Evolutionary conservation across 345 rosid species (phyloP).

Genomic region (Arabis hirsuta): DNA sequence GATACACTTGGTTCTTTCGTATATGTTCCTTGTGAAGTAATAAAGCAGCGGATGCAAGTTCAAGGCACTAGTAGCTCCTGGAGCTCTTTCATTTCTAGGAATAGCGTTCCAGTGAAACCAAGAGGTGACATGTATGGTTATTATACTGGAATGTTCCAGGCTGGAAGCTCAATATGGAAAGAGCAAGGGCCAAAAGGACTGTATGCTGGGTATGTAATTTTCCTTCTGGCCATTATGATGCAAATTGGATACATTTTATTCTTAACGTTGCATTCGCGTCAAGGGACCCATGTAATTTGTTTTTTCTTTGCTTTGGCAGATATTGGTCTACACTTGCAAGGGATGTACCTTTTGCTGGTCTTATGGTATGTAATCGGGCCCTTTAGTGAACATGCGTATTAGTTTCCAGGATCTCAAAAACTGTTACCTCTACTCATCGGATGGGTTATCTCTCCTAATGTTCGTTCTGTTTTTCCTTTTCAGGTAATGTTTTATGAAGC

Average conservation of each 20-base stretch:
- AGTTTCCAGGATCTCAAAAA: background rate
- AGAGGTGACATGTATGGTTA: constrained; percentile 69
- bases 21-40: constrained; percentile 96
- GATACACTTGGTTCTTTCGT: constrained; percentile 92
- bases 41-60: constrained; percentile 98
- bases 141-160: constrained; percentile 86
- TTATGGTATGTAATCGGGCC: constrained; percentile 60
- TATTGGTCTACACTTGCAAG: constrained; percentile 92
- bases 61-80: constrained; percentile 86
- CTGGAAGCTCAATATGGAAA: constrained; percentile 82
- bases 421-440: constrained; percentile 1
- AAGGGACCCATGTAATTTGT: background rate
- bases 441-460: constrained; percentile 22
- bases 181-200: constrained; percentile 87
- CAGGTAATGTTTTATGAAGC: constrained; percentile 92
- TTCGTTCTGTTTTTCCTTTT: constrained; percentile 26
- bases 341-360: constrained; percentile 97
- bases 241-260: constrained; percentile 1
- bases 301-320: constrained; percentile 50
- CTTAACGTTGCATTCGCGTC: background rate
- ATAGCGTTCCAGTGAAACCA: constrained; percentile 49
- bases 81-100: constrained; percentile 58
- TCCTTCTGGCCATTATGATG: constrained; percentile 18
- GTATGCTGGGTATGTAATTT: constrained; percentile 74
- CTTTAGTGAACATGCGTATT: background rate